phyloP scores from a whole-genome alignment of 768 basidiomycete genomes.

The Suillus lakei region DNA sequence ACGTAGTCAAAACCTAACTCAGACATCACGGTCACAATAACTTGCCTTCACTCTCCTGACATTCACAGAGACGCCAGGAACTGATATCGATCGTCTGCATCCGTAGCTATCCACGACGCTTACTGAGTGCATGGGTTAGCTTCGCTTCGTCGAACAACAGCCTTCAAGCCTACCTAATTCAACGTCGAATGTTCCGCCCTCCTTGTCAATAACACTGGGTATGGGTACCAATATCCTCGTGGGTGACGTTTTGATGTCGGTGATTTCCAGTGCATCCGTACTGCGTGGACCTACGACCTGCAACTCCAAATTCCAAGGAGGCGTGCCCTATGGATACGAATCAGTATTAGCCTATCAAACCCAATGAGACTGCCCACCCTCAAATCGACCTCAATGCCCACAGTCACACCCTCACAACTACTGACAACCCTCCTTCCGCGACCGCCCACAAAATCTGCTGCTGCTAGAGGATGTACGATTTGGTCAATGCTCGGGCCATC shows the following conservation, averaged over 20 bases:
- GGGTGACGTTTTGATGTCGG: slow-evolving; percentile 57
- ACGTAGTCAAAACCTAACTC: background rate
- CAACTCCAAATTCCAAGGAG: slow-evolving; percentile 88
- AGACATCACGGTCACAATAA: slow-evolving; percentile 19
- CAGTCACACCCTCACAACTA: slow-evolving; percentile 78
- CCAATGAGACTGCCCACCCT: slow-evolving; percentile 50
- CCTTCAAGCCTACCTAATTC: slow-evolving; percentile 59
- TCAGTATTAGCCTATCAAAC: slow-evolving; percentile 4
- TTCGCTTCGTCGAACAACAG: background rate
- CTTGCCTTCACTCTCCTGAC: slow-evolving; percentile 79
- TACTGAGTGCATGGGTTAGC: slow-evolving; percentile 47
- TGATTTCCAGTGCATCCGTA: slow-evolving; percentile 61
- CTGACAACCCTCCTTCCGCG: slow-evolving; percentile 61
- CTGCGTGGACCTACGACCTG: slow-evolving; percentile 77
- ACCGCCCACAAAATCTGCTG: slow-evolving; percentile 68
- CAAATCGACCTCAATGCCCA: slow-evolving; percentile 82
- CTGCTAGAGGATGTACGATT: slow-evolving; percentile 87
- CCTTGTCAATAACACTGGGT: slow-evolving; percentile 63
- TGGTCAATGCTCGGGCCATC: slow-evolving; percentile 83
- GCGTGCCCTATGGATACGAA: slow-evolving; percentile 64
- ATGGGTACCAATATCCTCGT: slow-evolving; percentile 69
- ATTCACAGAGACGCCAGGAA: slow-evolving; percentile 81
- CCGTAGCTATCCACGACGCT: slow-evolving; percentile 89
- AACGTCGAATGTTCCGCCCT: slow-evolving; percentile 80
- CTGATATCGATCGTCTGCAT: slow-evolving; percentile 77